Evolutionary conservation across 192 early-diverging fungal genomes (phyloP).

Genomic region (Thamnidium elegans): DNA sequence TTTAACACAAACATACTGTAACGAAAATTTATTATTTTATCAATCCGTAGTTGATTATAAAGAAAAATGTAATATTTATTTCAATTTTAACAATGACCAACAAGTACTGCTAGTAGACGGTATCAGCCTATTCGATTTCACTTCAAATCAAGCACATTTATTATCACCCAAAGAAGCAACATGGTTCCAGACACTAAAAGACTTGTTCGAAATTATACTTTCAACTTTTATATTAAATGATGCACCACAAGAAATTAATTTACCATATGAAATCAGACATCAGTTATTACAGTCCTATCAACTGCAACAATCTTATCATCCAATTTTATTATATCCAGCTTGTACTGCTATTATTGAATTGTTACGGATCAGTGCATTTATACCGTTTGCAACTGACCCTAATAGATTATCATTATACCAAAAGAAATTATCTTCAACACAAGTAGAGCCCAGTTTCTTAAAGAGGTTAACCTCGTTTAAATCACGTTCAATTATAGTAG

Average conservation of each 20-base stretch:
- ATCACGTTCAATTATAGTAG: not conserved
- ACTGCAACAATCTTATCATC: slow-evolving; percentile 26
- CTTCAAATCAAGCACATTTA: not conserved
- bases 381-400: slow-evolving; percentile 20
- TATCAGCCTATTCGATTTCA: slow-evolving; percentile 1
- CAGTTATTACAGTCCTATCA: slow-evolving; percentile 26
- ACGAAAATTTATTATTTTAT: slow-evolving; percentile 42
- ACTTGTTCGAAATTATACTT: slow-evolving; percentile 30
- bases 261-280: slow-evolving; percentile 30
- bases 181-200: slow-evolving; percentile 26
- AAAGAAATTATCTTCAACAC: not conserved
- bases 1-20: slow-evolving; percentile 23
- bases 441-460: not conserved
- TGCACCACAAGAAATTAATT: slow-evolving; percentile 39
- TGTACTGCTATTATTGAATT: slow-evolving; percentile 29
- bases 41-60: slow-evolving; percentile 33
- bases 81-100: slow-evolving; percentile 24
- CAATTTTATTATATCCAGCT: slow-evolving; percentile 29
- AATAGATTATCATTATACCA: not conserved
- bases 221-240: slow-evolving; percentile 26
- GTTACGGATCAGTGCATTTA: slow-evolving; percentile 27
- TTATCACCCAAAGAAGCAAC: slow-evolving; percentile 13
- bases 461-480: slow-evolving; percentile 1
- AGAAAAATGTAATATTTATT: slow-evolving; percentile 27
- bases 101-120: not conserved